These are phyloP conservation scores for Neltuma alba DNA, from an alignment of 306 rosid genomes.

Conservation along the genomic window DNA sequence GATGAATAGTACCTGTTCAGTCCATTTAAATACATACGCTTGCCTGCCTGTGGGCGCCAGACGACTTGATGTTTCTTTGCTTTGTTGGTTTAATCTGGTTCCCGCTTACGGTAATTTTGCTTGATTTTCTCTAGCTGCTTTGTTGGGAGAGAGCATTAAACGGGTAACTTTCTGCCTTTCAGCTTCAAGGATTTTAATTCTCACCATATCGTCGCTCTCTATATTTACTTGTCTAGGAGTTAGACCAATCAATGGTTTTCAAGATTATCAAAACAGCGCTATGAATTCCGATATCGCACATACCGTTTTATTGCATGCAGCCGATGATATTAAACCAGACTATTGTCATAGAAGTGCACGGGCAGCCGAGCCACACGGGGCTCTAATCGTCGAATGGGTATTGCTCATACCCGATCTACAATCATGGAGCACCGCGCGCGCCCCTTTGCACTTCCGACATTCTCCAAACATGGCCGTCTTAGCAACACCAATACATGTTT, in stretches of 20 bases:
- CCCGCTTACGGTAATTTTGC: background rate
- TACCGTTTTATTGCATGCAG: background rate
- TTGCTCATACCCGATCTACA: slow-evolving; percentile 72
- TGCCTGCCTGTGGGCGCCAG: too few species aligned
- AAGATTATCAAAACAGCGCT: background rate
- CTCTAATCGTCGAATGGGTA: slow-evolving; percentile 67
- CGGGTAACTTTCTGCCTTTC: background rate
- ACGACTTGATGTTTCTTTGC: background rate
- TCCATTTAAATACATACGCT: too few species aligned
- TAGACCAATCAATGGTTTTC: background rate
- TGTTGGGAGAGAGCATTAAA: background rate
- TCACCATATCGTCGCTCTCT: background rate
- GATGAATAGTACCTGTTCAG: background rate
- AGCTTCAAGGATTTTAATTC: background rate
- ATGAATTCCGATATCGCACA: background rate
- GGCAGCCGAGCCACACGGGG: background rate
- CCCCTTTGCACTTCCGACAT: slow-evolving; percentile 60
- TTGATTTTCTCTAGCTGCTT: background rate
- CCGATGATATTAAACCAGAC: background rate
- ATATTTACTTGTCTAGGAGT: background rate
- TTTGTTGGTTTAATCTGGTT: background rate
- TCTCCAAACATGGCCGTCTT: slow-evolving; percentile 45
- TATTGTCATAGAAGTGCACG: too few species aligned
- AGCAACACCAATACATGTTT: slow-evolving; percentile 59
- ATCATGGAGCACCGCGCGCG: slow-evolving; percentile 60